Evolutionary conservation across 768 basidiomycete genomes (phyloP), one percentile per base, ranked within the genome.

Genomic region (Roridomyces roridus): DNA sequence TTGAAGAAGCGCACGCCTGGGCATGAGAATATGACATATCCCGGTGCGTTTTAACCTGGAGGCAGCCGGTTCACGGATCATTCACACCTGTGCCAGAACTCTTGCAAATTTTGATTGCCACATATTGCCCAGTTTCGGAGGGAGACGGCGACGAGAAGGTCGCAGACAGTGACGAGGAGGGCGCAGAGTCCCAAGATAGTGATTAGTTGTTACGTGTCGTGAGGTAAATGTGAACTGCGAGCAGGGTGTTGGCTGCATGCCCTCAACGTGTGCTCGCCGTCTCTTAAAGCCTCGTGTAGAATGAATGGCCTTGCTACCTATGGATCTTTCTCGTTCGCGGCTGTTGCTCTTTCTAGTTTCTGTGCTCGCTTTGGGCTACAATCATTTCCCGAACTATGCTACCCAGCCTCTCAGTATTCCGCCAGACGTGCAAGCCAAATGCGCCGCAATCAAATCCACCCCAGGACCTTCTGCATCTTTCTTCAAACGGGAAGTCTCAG

Each of bases 1-100:
- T 84, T 93, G 85, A 93, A 93, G 66, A 79, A 81, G 53, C 75
- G 88, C 49, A 81, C 93, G 55, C 89, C 88, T 68, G 90, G 88
- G 18, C 81, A 83, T 62, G 90, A 92, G 68, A 83, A 89, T 43
- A 92, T 93, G 91, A 81, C 88, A 2, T 88, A 91, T 67, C 80
- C 84, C 73, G 91, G 91, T 89, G 48, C 21, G 77, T 48, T 21
- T 3, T 5, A n/a, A n/a, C n/a, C n/a, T n/a, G n/a, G n/a, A n/a
- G n/a, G n/a, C n/a, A n/a, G n/a, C n/a, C n/a, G n/a, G n/a, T n/a
- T n/a, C n/a, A n/a, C n/a, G n/a, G n/a, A n/a, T n/a, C n/a, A n/a
- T n/a, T n/a, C n/a, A n/a, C n/a, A n/a, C n/a, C 25, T 20, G 26
- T 34, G 34, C 26, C 65, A 92, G 91, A 92, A 71, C 88, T 92